Percentiles rank a stretch among this genome's conserved stretches.
These are phyloP conservation scores for Hericium coralloides DNA, from an alignment of 768 basidiomycete genomes.

Conservation along the genomic window DNA sequence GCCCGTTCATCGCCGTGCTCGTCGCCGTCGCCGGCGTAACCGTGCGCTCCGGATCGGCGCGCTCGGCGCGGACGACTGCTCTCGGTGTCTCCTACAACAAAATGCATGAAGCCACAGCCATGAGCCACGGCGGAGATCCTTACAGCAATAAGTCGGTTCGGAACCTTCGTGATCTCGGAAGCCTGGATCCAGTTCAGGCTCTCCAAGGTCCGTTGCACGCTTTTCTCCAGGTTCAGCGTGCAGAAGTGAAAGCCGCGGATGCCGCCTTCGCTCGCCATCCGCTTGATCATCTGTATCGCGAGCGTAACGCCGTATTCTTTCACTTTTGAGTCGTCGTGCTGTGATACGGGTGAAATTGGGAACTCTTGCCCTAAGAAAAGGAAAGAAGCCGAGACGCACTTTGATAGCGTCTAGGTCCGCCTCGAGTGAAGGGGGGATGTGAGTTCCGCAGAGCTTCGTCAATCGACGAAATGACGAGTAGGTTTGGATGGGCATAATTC, in stretches of 20 bases:
- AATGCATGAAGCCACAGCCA: not conserved
- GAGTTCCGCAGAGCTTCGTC: conserved; percentile 79
- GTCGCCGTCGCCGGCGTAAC: conserved; percentile 63
- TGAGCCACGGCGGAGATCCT: conserved; percentile 1
- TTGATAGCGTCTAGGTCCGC: conserved; percentile 64
- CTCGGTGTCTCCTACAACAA: conserved; percentile 21
- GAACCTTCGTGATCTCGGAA: conserved; percentile 24
- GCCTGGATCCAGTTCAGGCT: conserved; percentile 57
- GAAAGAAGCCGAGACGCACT: conserved; percentile 33
- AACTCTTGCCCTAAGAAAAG: not conserved
- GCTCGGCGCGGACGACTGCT: conserved; percentile 14
- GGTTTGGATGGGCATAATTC: conserved; percentile 97
- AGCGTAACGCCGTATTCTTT: conserved; percentile 92
- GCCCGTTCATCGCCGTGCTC: conserved; percentile 46
- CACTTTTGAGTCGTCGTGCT: conserved; percentile 91
- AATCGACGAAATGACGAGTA: conserved; percentile 89
- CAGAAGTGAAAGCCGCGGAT: conserved; percentile 85
- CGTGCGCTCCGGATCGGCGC: conserved; percentile 30
- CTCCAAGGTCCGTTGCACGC: conserved; percentile 80
- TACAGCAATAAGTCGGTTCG: conserved; percentile 68
- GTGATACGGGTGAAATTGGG: not conserved
- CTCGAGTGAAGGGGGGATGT: conserved; percentile 61
- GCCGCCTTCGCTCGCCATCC: conserved; percentile 43
- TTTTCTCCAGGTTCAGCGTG: conserved; percentile 95
- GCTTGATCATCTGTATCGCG: conserved; percentile 71